Conservation (phyloP, 352 stramenopile species). For the Phytophthora hybrid region DNA sequence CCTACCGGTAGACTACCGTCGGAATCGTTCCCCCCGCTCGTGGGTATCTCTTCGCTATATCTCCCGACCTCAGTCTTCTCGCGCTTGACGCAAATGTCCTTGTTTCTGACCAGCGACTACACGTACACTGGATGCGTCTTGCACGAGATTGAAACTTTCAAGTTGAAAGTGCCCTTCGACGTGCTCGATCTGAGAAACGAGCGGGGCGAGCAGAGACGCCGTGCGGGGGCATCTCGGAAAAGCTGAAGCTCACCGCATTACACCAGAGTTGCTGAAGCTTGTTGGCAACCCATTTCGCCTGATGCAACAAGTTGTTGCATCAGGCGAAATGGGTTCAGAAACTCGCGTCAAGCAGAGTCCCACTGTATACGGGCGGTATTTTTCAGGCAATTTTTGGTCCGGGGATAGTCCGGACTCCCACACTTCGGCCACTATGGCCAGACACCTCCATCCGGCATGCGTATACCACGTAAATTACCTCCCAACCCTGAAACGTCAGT, state of each 20-base stretch:
- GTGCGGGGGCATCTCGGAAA: neutral
- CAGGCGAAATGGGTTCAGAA: conserved; percentile 26
- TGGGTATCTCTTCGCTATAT: neutral
- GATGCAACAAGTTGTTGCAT: no score
- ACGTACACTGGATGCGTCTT: no score
- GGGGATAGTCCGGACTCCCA: neutral
- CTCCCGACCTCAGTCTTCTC: neutral
- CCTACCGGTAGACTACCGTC: neutral
- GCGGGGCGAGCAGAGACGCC: conserved; percentile 6
- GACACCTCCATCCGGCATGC: neutral
- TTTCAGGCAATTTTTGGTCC: conserved; percentile 7
- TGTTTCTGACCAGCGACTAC: neutral
- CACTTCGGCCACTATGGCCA: neutral
- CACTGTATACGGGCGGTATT: conserved; percentile 10
- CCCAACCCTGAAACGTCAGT: conserved; percentile 7
- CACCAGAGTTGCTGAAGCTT: neutral
- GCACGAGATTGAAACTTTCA: neutral
- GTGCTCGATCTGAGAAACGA: conserved; percentile 25
- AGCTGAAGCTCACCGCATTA: neutral
- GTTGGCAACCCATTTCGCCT: no score
- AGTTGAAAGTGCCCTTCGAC: neutral
- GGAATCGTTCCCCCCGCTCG: neutral
- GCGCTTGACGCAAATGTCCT: neutral
- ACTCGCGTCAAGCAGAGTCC: neutral
- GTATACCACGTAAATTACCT: conserved; percentile 18